Conservation (phyloP, 768 basidiomycete species). For the Mycena amicta region DNA sequence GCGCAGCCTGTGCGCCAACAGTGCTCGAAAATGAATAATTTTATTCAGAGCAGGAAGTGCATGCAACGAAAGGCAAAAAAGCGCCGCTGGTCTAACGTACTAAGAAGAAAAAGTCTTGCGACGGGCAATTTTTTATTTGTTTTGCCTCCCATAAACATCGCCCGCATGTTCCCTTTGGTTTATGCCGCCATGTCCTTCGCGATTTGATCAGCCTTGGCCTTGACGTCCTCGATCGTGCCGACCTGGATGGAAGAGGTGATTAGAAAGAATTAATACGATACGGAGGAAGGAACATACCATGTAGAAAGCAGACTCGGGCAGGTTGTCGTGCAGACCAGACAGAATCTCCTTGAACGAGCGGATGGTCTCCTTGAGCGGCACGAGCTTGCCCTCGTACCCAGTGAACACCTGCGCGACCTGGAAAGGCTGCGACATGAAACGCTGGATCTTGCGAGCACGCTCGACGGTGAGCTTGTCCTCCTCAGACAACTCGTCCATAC, state of each 20-base stretch:
- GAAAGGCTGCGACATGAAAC: slow-evolving; percentile 99
- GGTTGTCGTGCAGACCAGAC: slow-evolving; percentile 79
- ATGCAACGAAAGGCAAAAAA: background rate
- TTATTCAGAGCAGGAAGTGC: background rate
- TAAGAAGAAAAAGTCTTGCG: slow-evolving; percentile 9
- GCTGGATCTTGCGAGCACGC: slow-evolving; percentile 97
- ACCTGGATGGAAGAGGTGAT: slow-evolving; percentile 38
- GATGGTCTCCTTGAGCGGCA: slow-evolving; percentile 93
- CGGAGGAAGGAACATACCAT: slow-evolving; percentile 55
- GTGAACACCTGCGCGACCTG: slow-evolving; percentile 99
- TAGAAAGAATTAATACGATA: background rate
- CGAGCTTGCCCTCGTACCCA: slow-evolving; percentile 97
- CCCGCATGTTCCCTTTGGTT: background rate
- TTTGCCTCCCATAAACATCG: background rate
- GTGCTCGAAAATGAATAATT: no score
- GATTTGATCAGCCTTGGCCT: slow-evolving; percentile 95
- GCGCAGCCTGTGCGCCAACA: no score
- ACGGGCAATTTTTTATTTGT: background rate
- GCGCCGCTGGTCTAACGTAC: slow-evolving; percentile 4
- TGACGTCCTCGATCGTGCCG: slow-evolving; percentile 96
- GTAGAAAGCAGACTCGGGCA: slow-evolving; percentile 98
- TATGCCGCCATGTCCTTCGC: slow-evolving; percentile 87
- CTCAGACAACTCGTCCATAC: slow-evolving; percentile 99
- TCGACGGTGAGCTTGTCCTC: slow-evolving; percentile 99
- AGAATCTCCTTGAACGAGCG: slow-evolving; percentile 99